Evolutionary conservation across 305 asterid species (phyloP), one percentile per base, ranked within the genome.

Genomic region (Rubia balearica): DNA sequence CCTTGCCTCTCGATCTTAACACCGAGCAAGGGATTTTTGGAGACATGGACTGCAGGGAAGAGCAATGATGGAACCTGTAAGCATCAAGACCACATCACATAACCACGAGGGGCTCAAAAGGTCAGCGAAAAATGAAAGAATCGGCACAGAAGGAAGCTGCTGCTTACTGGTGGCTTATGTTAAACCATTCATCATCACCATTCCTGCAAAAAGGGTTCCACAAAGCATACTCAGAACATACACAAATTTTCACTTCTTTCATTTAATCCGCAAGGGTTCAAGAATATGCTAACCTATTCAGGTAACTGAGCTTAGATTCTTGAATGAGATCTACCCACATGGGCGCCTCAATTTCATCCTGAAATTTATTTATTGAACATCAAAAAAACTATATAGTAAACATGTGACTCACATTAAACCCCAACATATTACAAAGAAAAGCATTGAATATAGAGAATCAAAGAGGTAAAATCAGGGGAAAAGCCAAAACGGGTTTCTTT

Each of bases 301-400:
- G 59, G 66, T 73, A 76, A 62, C 67, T 27, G 43, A 78, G 73
- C 68, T 76, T 73, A 66, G 72, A 76, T 78, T 80, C 88, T 21
- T 76, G 70, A 71, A 75, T 21, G 69, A 85, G 80, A 71, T 82
- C 87, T 40, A 74, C 79, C 89, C 87, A 79, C 85, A 70, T 74
- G 30, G 84, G 87, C n/a, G 85, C 85, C 40, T 83, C 85, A 68
- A 82, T 81, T 67, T 82, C 83, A 73, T 82, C 87, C 85, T 85
- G 82, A 69, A 49, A 22, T 33, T 9, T 5, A 51, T 51, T 51
- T 8, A 17, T n/a, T 0, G 3, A 51, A 16, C 8, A 3, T 0
- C 4, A 41, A 17, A 21, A 12, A 42, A 42, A 8, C 13, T n/a
- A n/a, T 46, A 41, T 55, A 10, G n/a, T 42, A 19, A 64, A 22